Base-by-base conservation (phyloP, 2,329 filamentous ascomycete genomes). In the Hypoxylon sp. region DNA sequence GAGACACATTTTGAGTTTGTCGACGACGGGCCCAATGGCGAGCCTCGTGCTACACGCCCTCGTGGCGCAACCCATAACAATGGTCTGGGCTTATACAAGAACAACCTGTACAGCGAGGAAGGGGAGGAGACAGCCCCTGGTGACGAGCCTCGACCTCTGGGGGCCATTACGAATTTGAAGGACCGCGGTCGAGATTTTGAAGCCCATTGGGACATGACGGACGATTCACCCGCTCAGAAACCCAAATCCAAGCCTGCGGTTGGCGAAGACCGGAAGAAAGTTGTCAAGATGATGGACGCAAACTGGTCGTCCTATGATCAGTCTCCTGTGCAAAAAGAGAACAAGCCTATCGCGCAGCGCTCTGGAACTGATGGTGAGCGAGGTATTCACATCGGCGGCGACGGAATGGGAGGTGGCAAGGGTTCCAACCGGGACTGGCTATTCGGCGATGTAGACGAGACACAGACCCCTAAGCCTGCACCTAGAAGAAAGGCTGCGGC, bases 1-100 rank as follows among this genome's bases (percentile, higher is more conserved):
- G 90, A 94, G 76, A 82, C 89, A 1, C 93, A 98, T 79, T 98
- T 97, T 76, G 90, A 96, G 67, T 87, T 98, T 74, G 84, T 88
- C 59, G 94, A 98, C 76, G 90, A 94, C 61, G 89, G 88, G 52
- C 87, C 87, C 53, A 81, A 84, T 14, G 84, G 82, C 6, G 83
- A 85, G 60, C 80, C 82, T 46, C 83, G 84, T 56, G 76, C 80
- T 55, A 80, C 79, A 52, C 82, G 83, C 53, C 84, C 84, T 57
- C 85, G 83, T 61, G 88, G 87, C 48, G 80, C 84, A n/a, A 84
- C 80, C 38, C 86, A 89, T 63, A 93, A 93, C 79, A 88, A 88
- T 62, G 90, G 90, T 5, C 82, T 91, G 46, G 85, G 87, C 28
- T 84, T 97, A 48, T 97, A 97, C 82, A 86, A 93, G 75, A 92